Evolutionary conservation across 2,329 filamentous ascomycete genomes (phyloP).

Genomic region (Eurotiales sp.): DNA sequence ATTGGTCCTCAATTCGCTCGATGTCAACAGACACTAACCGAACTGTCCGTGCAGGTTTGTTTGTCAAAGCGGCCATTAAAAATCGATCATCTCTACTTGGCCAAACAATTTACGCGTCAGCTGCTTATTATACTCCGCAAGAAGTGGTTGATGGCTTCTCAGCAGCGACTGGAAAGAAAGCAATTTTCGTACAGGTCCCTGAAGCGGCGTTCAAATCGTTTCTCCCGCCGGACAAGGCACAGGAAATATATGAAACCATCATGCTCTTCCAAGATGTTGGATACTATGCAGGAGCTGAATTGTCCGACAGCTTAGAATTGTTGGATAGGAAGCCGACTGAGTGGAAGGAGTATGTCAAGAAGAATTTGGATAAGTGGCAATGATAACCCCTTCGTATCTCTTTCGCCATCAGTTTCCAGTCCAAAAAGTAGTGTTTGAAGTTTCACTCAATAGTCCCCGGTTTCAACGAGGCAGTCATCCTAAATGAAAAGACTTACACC

Average conservation of each 20-base stretch:
- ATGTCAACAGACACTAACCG: neutral
- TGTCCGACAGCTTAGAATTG: slow-evolving; percentile 24
- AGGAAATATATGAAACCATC: slow-evolving; percentile 55
- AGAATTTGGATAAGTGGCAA: neutral
- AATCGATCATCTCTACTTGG: slow-evolving; percentile 44
- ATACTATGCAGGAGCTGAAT: slow-evolving; percentile 47
- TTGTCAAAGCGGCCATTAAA: slow-evolving; percentile 30
- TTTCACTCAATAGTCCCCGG: too few relatives aligned
- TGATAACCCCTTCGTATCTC: neutral
- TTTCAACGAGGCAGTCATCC: too few relatives aligned
- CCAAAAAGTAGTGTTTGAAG: too few relatives aligned
- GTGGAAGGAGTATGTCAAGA: slow-evolving; percentile 26
- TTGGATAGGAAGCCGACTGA: slow-evolving; percentile 25
- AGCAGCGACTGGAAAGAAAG: slow-evolving; percentile 39
- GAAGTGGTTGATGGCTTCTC: slow-evolving; percentile 40
- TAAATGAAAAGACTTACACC: too few relatives aligned
- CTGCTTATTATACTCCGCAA: slow-evolving; percentile 35
- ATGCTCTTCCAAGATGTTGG: slow-evolving; percentile 50
- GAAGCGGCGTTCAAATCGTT: slow-evolving; percentile 25
- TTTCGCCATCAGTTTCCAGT: too few relatives aligned
- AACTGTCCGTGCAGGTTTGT: slow-evolving; percentile 22
- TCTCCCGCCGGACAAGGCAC: slow-evolving; percentile 22
- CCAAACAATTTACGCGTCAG: slow-evolving; percentile 44
- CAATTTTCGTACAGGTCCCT: slow-evolving; percentile 20
- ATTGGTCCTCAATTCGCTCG: neutral